Percentiles rank a stretch among this genome's conserved stretches.
These are phyloP conservation scores for Diplodia mutila DNA, from an alignment of 2,329 filamentous ascomycete genomes.

Conservation along the genomic window DNA sequence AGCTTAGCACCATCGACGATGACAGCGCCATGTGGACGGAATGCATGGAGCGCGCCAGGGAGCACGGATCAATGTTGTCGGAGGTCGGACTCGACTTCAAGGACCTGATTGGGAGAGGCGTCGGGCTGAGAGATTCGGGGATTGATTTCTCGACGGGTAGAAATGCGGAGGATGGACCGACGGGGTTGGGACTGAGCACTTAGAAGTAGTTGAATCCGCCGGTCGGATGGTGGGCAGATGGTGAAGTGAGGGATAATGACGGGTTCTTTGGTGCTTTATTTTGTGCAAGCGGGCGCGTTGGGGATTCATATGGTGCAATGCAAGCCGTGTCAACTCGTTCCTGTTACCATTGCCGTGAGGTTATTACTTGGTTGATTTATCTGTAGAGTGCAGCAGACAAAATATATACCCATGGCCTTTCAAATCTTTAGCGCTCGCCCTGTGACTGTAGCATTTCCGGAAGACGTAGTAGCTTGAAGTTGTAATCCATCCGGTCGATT, in stretches of 20 bases:
- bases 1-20: slow-evolving; percentile 82
- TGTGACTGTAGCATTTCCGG: too few relatives aligned
- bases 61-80: slow-evolving; percentile 77
- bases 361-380: not conserved
- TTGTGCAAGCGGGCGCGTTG: not conserved
- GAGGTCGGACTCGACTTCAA: slow-evolving; percentile 91
- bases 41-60: slow-evolving; percentile 80
- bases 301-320: not conserved
- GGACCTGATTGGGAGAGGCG: slow-evolving; percentile 67
- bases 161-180: not conserved
- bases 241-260: not conserved
- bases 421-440: not conserved
- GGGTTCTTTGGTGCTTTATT: not conserved
- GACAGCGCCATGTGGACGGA: slow-evolving; percentile 77
- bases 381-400: not conserved
- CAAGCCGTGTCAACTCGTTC: not conserved
- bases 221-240: not conserved
- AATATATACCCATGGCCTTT: too few relatives aligned
- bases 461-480: too few relatives aligned
- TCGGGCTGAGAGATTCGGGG: slow-evolving; percentile 8
- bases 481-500: not conserved
- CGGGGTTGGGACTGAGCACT: slow-evolving; percentile 15
- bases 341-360: not conserved
- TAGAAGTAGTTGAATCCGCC: not conserved
- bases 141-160: not conserved